Base-by-base conservation (phyloP, 2,329 filamentous ascomycete genomes). In the Colletotrichum tabaci region DNA sequence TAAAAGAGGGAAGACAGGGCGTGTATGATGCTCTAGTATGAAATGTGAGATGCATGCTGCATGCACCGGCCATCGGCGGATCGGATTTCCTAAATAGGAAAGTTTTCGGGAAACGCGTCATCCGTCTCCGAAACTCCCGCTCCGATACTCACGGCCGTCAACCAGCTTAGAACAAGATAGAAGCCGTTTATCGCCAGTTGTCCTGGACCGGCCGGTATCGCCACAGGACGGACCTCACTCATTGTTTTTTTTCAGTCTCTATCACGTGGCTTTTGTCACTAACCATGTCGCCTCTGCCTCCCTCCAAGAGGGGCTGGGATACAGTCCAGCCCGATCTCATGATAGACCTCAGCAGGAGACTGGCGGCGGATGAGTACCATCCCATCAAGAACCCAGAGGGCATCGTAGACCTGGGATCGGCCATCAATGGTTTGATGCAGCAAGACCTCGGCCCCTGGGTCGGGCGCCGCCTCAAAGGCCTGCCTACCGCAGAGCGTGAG, bases 321-420 rank as follows among this genome's bases (percentile, higher is more conserved):
- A 42, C 47, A 40, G 44, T 57, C 26, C 40, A 26, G 13, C 62
- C 62, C 1, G 62, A 57, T n/a, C 26, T 65, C 18, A 65, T 50
- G 62, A 57, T 49, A 13, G 62, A 58, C 15, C n/a, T 65, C 8
- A 56, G 44, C 18, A 35, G 26, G 26, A 26, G 26, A 26, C 26
- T 26, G 26, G 26, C 26, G 3, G 26, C 26, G 26, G 26, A 26
- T 26, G 26, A 26, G 26, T 26, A 26, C 26, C 26, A 26, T 3
- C 26, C 26, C 26, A 26, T 26, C 4, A 26, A 26, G 26, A 26
- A 26, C 26, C 26, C 4, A 26, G 26, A 26, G 26, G 26, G 26
- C 3, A 56, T 26, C 42, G 16, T 55, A 16, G 50, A 55, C 15
- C n/a, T 55, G 13, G 42, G 42, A 46, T 46, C 42, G 13, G 42